A percentile compares a stretch with the other conserved stretches of the same genome.
Evolutionary conservation across 257 asterid species (phyloP).

Genomic region (Primulina tabacum): DNA sequence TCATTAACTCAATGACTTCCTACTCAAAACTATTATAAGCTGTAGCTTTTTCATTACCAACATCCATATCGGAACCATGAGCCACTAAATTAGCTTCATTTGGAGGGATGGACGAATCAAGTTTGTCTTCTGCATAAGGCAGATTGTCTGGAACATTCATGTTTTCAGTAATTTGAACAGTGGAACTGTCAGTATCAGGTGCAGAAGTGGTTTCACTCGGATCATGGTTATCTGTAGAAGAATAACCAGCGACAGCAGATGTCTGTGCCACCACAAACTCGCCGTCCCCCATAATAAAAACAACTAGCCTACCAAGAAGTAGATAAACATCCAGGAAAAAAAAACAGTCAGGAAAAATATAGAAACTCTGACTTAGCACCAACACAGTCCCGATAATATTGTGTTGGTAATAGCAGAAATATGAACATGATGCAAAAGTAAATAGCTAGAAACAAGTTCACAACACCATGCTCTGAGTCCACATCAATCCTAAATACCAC

Average conservation of each 20-base stretch:
- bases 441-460: constrained; percentile 6
- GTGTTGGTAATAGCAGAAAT: background rate
- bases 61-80: constrained; percentile 30
- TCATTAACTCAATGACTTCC: constrained; percentile 27
- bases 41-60: constrained; percentile 25
- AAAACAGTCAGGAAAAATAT: background rate
- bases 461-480: background rate
- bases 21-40: constrained; percentile 36
- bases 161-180: constrained; percentile 27
- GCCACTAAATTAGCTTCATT: constrained; percentile 26
- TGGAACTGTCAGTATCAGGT: constrained; percentile 31
- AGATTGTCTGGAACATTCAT: constrained; percentile 20
- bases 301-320: constrained; percentile 20
- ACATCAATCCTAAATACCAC: background rate
- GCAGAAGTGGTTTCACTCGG: constrained; percentile 24
- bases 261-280: constrained; percentile 31
- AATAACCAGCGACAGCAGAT: constrained; percentile 18
- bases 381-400: background rate
- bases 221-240: constrained; percentile 26
- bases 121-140: constrained; percentile 19
- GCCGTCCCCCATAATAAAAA: constrained; percentile 32
- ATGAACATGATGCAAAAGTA: background rate
- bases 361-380: background rate
- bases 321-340: constrained; percentile 6
- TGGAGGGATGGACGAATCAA: constrained; percentile 21